Conservation (phyloP, 1,139 yeast genomes). For the Pichia sp. region DNA sequence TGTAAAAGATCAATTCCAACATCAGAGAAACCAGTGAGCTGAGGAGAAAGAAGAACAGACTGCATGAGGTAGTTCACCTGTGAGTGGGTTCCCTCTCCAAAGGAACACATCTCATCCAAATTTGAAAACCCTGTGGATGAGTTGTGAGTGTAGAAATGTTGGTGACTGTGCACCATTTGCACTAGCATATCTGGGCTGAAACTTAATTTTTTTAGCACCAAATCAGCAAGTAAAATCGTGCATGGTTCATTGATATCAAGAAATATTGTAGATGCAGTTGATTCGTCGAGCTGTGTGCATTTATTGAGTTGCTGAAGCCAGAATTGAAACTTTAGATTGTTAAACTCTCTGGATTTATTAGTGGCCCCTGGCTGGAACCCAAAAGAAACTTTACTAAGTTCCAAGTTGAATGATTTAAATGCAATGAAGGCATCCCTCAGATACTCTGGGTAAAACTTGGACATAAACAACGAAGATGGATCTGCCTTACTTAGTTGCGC, state of each 20-base stretch:
- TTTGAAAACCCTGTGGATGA: constrained; percentile 42
- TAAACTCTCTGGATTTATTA: constrained; percentile 28
- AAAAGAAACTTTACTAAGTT: constrained; percentile 52
- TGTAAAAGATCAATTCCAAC: constrained; percentile 47
- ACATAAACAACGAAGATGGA: constrained; percentile 57
- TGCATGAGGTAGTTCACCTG: constrained; percentile 67
- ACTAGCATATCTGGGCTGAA: constrained; percentile 49
- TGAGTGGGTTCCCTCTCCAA: constrained; percentile 76
- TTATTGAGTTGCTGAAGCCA: constrained; percentile 50
- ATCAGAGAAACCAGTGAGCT: constrained; percentile 40
- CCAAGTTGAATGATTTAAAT: constrained; percentile 60
- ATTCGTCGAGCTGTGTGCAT: constrained; percentile 30
- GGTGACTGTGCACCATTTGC: constrained; percentile 57
- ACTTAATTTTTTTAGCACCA: constrained; percentile 42
- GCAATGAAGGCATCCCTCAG: constrained; percentile 64
- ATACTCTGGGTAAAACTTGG: constrained; percentile 65
- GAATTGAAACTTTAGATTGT: constrained; percentile 51
- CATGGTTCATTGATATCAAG: constrained; percentile 50
- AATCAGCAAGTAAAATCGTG: constrained; percentile 48
- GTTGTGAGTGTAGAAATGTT: constrained; percentile 40
- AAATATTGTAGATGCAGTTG: constrained; percentile 28
- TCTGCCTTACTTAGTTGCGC: constrained; percentile 40
- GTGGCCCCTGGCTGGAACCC: constrained; percentile 21
- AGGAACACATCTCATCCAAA: constrained; percentile 58
- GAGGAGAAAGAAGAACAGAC: constrained; percentile 52